Base-by-base conservation (phyloP, 768 basidiomycete genomes). In the Rhodosporidiobolus odoratus region DNA sequence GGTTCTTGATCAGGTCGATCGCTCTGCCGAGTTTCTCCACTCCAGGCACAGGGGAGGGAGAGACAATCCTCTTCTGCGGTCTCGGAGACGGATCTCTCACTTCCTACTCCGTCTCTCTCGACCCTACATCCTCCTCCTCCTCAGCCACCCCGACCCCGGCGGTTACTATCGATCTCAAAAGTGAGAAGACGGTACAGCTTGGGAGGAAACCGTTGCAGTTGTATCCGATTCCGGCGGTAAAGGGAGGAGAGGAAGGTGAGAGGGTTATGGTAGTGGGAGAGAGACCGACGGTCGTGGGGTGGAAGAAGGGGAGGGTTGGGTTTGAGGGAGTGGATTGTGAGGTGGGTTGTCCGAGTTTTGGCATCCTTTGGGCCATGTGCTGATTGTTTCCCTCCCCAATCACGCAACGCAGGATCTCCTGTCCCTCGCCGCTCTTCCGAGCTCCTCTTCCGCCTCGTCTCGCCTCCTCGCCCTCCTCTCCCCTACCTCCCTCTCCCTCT, bases 261-360 rank as follows among this genome's bases (percentile, higher is more conserved):
- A 80, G 84, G 5, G 84, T 94, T 0, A 84, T 95, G 74, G 91
- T 89, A 13, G 85, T 84, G 38, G 89, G 89, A 13, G 87, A 85
- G 71, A 80, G 87, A 64, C 85, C 89, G 15, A 85, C 86, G 9
- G 81, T 92, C 21, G 80, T 94, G 52, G 87, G 85, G 81, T 85
- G 89, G 56, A 86, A 83, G 69, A 85, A 61, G 12, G 75, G 86
- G 48, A 80, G 86, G 43, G 75, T 94, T 48, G 82, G 83, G 10
- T 84, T 85, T 74, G 89, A 90, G 15, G 86, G 89, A 0, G 83
- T 92, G 38, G 85, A 87, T 80, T 77, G 91, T 60, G 91, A 89
- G 84, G 86, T 85, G 40, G 30, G 79, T 63, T 13, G 9, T 8
- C n/a, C 27, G 17, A 27, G 1, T 43, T 37, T n/a, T 23, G 25